Evolutionary conservation across 768 basidiomycete species (phyloP).

Genomic region (Neoboletus subvelutipes): DNA sequence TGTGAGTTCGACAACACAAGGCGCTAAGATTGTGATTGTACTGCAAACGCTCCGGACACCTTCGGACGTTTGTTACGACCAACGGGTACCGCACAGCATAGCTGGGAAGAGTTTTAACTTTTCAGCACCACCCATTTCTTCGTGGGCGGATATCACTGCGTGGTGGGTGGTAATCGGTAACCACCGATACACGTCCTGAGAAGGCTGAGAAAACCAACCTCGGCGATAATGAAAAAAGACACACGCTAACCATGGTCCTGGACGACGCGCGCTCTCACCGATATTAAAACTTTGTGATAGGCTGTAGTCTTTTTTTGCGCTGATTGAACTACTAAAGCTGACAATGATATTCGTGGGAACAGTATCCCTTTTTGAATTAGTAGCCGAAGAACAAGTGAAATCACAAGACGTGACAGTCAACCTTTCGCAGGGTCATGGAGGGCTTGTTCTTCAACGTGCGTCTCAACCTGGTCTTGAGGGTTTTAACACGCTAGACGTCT

Average conservation of each 20-base stretch:
- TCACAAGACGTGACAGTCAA: slow-evolving; percentile 1
- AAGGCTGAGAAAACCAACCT: neutral
- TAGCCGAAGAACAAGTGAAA: neutral
- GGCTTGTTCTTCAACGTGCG: slow-evolving; percentile 86
- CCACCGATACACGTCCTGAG: neutral
- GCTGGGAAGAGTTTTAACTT: too few species aligned
- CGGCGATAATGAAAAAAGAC: neutral
- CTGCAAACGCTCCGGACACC: neutral
- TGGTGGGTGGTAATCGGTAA: neutral
- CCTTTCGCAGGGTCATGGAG: slow-evolving; percentile 55
- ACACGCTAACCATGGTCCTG: too few species aligned
- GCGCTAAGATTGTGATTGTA: neutral
- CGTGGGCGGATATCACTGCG: neutral
- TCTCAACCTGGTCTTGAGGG: neutral
- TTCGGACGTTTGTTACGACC: neutral
- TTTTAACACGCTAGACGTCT: slow-evolving; percentile 3
- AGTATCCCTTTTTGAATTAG: slow-evolving; percentile 12
- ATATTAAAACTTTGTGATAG: too few species aligned
- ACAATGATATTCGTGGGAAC: slow-evolving; percentile 17
- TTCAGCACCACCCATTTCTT: neutral
- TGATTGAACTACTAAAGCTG: neutral
- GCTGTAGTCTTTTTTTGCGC: neutral
- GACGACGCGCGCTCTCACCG: too few species aligned
- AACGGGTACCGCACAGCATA: too few species aligned
- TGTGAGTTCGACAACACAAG: neutral